A percentile compares a stretch with the other conserved stretches of the same genome.
phyloP scores from a whole-genome alignment of 2,329 filamentous ascomycete genomes.

The Botrytis porri region DNA sequence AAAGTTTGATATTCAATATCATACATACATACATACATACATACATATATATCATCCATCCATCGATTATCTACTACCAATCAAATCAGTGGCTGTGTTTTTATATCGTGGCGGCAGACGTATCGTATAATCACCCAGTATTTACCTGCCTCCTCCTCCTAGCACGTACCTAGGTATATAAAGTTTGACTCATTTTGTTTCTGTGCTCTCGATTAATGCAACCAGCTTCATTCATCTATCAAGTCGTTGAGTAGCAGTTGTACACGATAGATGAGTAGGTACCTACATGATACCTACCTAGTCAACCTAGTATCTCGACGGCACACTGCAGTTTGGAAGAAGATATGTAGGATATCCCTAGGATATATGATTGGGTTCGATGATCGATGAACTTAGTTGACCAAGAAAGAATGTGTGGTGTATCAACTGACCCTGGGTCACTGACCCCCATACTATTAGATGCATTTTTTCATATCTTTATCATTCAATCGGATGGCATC shows the following conservation, averaged over 20 bases:
- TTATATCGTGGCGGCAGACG: neutral
- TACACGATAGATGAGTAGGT: neutral
- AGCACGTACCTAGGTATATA: neutral
- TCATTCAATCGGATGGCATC: constrained; percentile 15
- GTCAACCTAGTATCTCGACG: neutral
- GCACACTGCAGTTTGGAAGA: neutral
- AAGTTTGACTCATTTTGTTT: neutral
- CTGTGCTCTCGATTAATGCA: neutral
- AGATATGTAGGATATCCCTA: neutral
- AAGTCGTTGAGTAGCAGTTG: neutral
- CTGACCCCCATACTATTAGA: neutral
- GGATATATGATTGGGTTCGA: neutral
- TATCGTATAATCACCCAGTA: too few relatives aligned
- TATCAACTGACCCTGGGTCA: neutral
- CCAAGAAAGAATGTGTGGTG: neutral
- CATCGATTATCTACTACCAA: neutral
- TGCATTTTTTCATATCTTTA: neutral
- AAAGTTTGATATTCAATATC: neutral
- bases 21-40: too few relatives aligned
- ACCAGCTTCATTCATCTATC: neutral
- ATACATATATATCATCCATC: neutral
- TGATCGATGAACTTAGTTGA: neutral
- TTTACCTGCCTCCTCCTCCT: neutral
- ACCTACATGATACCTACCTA: neutral
- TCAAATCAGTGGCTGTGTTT: neutral